Conservation (phyloP, 768 basidiomycete genomes). For the Imleria badia region DNA sequence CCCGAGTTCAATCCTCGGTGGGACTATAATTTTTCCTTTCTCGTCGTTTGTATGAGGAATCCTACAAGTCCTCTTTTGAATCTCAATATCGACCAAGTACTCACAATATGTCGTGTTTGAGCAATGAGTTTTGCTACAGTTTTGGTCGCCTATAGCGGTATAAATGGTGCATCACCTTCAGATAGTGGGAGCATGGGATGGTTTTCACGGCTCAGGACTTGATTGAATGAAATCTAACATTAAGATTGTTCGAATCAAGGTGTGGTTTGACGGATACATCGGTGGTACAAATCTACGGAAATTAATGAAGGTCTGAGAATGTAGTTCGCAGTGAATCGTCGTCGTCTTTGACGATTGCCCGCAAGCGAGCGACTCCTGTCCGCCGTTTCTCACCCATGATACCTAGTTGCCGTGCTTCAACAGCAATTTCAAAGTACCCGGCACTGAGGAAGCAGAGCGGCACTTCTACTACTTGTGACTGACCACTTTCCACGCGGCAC, state of each 20-base stretch:
- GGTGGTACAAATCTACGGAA: not conserved
- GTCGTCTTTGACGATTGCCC: conserved; percentile 15
- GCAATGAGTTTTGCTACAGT: no score
- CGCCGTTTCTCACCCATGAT: conserved; percentile 8
- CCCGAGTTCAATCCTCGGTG: conserved; percentile 64
- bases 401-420: conserved; percentile 35
- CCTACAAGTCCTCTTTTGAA: no score
- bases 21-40: conserved; percentile 45
- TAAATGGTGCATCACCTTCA: no score
- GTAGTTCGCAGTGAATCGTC: conserved; percentile 1
- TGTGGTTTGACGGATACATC: not conserved
- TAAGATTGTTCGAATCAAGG: not conserved
- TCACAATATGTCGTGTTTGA: no score
- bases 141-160: no score
- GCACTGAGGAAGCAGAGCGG: conserved; percentile 72
- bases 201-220: not conserved
- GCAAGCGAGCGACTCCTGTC: conserved; percentile 24
- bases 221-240: not conserved
- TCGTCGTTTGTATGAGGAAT: not conserved
- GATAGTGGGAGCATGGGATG: no score
- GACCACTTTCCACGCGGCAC: conserved; percentile 58
- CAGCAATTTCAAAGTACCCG: conserved; percentile 57
- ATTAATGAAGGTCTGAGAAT: not conserved
- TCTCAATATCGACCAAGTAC: not conserved
- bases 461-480: conserved; percentile 49